Percentiles rank a stretch among this genome's conserved stretches.
Conservation (phyloP, 176 grass and related monocot genomes). For the Oryza meyeriana region DNA sequence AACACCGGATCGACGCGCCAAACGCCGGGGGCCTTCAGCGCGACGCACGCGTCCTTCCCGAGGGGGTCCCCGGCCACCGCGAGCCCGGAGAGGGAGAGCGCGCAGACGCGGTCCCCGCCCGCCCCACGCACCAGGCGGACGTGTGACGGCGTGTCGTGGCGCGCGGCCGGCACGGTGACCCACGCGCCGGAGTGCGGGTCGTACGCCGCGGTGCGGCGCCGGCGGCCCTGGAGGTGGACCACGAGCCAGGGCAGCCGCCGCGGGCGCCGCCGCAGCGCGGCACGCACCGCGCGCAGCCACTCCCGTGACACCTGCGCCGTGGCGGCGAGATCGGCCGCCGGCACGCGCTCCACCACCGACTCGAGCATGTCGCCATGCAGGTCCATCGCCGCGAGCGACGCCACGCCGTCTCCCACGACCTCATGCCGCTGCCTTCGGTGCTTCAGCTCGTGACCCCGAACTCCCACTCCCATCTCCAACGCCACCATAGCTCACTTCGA, state of each 20-base stretch:
- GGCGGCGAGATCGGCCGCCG: slow-evolving; percentile 57
- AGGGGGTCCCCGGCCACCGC: slow-evolving; percentile 54
- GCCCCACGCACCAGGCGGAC: slow-evolving; percentile 29
- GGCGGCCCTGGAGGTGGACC: slow-evolving; percentile 42
- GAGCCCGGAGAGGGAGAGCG: slow-evolving; percentile 42
- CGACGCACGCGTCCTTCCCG: slow-evolving; percentile 26
- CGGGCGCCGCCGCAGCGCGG: slow-evolving; percentile 47
- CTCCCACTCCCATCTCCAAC: slow-evolving; percentile 22
- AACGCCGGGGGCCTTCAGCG: slow-evolving; percentile 38
- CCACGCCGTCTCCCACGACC: background rate
- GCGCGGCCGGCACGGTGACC: slow-evolving; percentile 29
- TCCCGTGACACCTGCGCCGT: slow-evolving; percentile 62
- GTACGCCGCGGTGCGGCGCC: slow-evolving; percentile 33
- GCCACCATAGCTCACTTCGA: background rate
- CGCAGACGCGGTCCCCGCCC: slow-evolving; percentile 43
- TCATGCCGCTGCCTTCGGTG: background rate
- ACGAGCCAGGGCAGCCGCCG: slow-evolving; percentile 67
- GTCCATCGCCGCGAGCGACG: slow-evolving; percentile 28
- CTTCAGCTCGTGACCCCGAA: slow-evolving; percentile 9
- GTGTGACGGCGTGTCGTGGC: slow-evolving; percentile 37
- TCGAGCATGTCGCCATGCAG: slow-evolving; percentile 84
- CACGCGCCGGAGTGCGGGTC: slow-evolving; percentile 60
- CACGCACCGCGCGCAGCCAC: slow-evolving; percentile 70
- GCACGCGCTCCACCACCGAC: slow-evolving; percentile 52
- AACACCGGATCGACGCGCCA: slow-evolving; percentile 76